Base-by-base conservation (phyloP, 345 rosid genomes). In the Eucalyptus sp. region DNA sequence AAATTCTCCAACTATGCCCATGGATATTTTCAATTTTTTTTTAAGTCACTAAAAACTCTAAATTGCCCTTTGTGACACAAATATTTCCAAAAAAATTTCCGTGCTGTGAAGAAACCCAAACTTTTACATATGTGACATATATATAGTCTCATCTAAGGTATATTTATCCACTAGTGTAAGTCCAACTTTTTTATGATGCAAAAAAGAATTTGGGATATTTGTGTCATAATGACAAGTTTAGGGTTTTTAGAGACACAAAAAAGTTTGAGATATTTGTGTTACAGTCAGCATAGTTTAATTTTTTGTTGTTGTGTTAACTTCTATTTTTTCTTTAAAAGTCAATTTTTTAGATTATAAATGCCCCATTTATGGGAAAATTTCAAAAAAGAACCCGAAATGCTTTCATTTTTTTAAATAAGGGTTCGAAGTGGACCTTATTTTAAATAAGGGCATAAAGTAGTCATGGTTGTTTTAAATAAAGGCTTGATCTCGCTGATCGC, bases 351-450 rank as follows among this genome's bases (percentile, higher is more conserved):
- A n/a, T 14, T 29, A 64, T n/a, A n/a, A 16, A 64, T 64, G 76
- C 8, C 37, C 33, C 71, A 64, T 13, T 64, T 64, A 17, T 51
- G 56, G 22, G 56, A 51, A 51, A 51, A 17, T 51, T 51, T 17
- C 7, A 50, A 51, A 50, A 51, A 51, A 50, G 7, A 14, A 50
- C 1, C 0, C 1, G 0, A 50, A 50, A 0, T 50, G 0, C 1
- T 0, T 15, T 50, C 1, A 15, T 50, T 50, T 50, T 50, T 0
- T 50, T 0, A 50, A 50, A 50, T 50, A 50, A 50, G 0, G 0
- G 0, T 50, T 0, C 4, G 0, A 3, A 51, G 4, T 51, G 2
- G 7, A 51, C 0, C 0, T 51, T 51, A 0, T 50, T 51, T 51
- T 51, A 15, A 51, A 51, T 51, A 51, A 51, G 0, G 6, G 8